Evolutionary conservation across 345 rosid species (phyloP), one percentile per base, ranked within the genome.

Genomic region (Gossypioides kirkii): DNA sequence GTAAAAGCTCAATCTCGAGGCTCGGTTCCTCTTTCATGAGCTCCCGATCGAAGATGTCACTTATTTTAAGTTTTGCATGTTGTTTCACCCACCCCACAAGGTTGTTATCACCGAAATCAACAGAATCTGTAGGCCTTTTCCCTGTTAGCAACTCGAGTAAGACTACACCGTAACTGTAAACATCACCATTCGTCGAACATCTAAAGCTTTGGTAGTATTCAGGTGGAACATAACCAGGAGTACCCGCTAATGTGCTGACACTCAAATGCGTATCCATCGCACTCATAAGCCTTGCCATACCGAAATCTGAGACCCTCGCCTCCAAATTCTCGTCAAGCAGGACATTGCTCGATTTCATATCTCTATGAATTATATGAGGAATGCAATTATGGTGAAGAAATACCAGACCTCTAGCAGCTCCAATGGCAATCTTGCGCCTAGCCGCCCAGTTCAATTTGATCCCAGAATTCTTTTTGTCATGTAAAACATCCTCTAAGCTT

Each of bases 81-180:
- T 89, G 97, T 75, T 88, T 95, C 62, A 95, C 98, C 99, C 99
- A 95, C 59, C 99, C 99, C 0, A 95, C 99, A 23, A 95, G 88
- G 77, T 95, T 95, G 77, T 95, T 93, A 82, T 95, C 99, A 14
- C 99, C 99, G 6, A 95, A 95, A 80, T 93, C 98, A 0, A 94
- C 88, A 2, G 99, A 91, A 81, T 95, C 97, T 0, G 99, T 95
- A 47, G 99, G 98, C 61, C 90, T 78, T 82, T 80, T 91, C 56
- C 98, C 98, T 0, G 99, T 95, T 18, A 95, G 80, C 76, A 95
- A 76, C 91, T 95, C 98, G 0, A 95, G 91, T 62, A 95, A 80
- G 17, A 95, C 99, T 8, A 95, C 99, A 2, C 98, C 99, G 11
- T 85, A 95, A 76, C 99, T 95, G 74, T 95, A 95, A 23, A 95